Percentiles rank a stretch among this genome's conserved stretches.
phyloP scores from a whole-genome alignment of 768 basidiomycete genomes.

The Hericium rajendrae region DNA sequence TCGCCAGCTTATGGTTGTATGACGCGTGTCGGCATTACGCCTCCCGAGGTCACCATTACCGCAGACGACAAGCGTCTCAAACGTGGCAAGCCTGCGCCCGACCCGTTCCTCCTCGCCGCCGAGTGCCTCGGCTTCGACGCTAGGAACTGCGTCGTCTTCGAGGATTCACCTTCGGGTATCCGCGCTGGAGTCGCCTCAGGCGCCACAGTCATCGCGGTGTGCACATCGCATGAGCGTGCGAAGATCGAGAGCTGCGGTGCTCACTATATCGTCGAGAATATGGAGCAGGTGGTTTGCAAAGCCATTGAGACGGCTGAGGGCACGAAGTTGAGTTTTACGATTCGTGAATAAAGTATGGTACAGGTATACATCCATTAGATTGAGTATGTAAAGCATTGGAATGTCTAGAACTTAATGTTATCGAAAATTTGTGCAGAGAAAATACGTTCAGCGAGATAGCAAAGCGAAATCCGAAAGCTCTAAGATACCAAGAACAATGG shows the following conservation, averaged over 20 bases:
- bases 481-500: too few relatives aligned
- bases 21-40: conserved; percentile 58
- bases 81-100: conserved; percentile 53
- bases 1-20: conserved; percentile 55
- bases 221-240: conserved; percentile 55
- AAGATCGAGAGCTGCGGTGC: conserved; percentile 48
- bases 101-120: conserved; percentile 56
- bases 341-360: conserved; percentile 13
- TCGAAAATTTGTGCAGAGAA: too few relatives aligned
- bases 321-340: conserved; percentile 32
- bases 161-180: conserved; percentile 62
- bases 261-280: conserved; percentile 43
- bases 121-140: conserved; percentile 46
- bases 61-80: conserved; percentile 68
- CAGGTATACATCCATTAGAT: not conserved
- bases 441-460: too few relatives aligned
- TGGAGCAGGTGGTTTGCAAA: conserved; percentile 37
- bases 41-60: conserved; percentile 62
- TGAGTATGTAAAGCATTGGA: not conserved
- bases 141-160: conserved; percentile 64
- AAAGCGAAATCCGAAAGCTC: too few relatives aligned
- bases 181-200: conserved; percentile 63
- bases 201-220: conserved; percentile 65
- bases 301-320: conserved; percentile 26
- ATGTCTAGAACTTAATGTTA: not conserved